These are phyloP conservation scores for Circinella minor DNA, from an alignment of 371 early-diverging fungal species.

Conservation along the genomic window DNA sequence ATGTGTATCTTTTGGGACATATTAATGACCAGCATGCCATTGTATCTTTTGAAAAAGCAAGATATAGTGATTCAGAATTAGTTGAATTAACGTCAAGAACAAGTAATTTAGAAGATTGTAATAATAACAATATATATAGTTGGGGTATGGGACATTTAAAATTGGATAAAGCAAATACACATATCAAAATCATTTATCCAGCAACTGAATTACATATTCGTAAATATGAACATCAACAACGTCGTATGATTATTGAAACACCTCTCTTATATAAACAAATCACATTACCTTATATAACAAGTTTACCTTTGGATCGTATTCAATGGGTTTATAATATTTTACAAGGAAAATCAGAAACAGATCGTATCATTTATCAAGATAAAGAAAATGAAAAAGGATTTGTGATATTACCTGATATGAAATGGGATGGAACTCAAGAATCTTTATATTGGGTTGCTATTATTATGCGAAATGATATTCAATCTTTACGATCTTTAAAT, in stretches of 20 bases:
- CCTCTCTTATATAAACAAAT: constrained; percentile 51
- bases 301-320: constrained; percentile 62
- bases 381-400: constrained; percentile 66
- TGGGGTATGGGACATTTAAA: constrained; percentile 53
- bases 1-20: constrained; percentile 37
- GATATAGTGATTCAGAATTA: constrained; percentile 44
- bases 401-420: constrained; percentile 81
- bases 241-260: constrained; percentile 62
- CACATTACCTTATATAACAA: constrained; percentile 68
- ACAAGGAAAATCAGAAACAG: constrained; percentile 66
- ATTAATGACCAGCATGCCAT: constrained; percentile 35
- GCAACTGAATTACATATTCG: constrained; percentile 72
- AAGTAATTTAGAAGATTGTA: constrained; percentile 30
- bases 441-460: constrained; percentile 75
- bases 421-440: constrained; percentile 75
- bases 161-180: constrained; percentile 49
- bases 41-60: constrained; percentile 58
- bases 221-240: constrained; percentile 73
- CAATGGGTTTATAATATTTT: constrained; percentile 87
- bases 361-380: constrained; percentile 64
- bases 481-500: constrained; percentile 70
- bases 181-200: constrained; percentile 64
- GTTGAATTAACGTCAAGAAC: constrained; percentile 35
- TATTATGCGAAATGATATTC: constrained; percentile 55
- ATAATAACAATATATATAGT: constrained; percentile 67